Conservation (phyloP, 2,329 filamentous ascomycete genomes). For the Chaetomium sp. region DNA sequence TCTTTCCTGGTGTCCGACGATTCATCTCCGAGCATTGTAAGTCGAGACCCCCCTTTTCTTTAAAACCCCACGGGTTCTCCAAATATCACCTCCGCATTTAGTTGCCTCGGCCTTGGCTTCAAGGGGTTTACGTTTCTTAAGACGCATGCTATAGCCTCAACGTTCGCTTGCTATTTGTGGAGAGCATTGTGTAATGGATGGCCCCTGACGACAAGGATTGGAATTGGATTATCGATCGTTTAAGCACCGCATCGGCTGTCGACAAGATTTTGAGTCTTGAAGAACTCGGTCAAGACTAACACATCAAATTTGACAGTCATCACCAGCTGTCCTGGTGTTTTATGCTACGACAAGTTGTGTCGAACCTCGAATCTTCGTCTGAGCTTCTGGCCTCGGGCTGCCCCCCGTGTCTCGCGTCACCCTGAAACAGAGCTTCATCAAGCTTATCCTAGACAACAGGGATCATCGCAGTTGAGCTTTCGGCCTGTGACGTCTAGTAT, state of each 20-base stretch:
- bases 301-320: too few relatives aligned
- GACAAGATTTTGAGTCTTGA: too few relatives aligned
- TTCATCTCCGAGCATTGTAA: neutral
- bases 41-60: neutral
- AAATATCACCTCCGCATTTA: neutral
- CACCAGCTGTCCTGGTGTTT: neutral
- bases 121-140: constrained; percentile 12
- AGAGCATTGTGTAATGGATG: constrained; percentile 10
- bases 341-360: constrained; percentile 6
- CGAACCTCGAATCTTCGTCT: constrained; percentile 8
- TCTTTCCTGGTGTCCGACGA: neutral
- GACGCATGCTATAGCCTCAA: constrained; percentile 19
- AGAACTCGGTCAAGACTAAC: too few relatives aligned
- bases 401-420: constrained; percentile 3
- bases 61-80: constrained; percentile 10
- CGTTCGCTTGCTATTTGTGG: neutral
- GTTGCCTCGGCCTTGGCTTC: constrained; percentile 6
- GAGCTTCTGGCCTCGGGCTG: constrained; percentile 8
- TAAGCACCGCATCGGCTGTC: too few relatives aligned
- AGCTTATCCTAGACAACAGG: constrained; percentile 9
- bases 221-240: neutral
- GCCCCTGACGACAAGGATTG: constrained; percentile 8
- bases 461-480: constrained; percentile 10
- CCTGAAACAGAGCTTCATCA: constrained; percentile 7
- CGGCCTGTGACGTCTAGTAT: neutral